Base-by-base conservation (phyloP, 1,139 yeast species). In the Taiozyma sp. region DNA sequence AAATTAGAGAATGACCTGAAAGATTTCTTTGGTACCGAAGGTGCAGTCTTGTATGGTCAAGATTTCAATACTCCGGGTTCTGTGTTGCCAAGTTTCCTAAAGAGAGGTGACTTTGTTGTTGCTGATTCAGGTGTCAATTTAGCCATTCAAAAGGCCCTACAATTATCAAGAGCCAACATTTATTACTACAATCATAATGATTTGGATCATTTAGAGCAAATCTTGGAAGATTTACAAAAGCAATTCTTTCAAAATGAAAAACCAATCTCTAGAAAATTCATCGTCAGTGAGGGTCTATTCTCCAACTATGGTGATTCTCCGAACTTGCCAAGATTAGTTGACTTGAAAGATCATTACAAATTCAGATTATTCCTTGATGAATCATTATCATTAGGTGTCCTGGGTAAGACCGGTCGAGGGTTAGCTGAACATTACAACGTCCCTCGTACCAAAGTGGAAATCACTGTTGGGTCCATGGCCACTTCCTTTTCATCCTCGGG, bases 51-150 rank as follows among this genome's bases (percentile, higher is more conserved):
- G 49, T 93, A 93, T 65, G 96, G 98, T 39, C 99, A 95, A 72
- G 98, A 93, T 65, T 84, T 88, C 60, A 83, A 88, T 55, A 88
- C 97, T 43, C 84, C 95, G 10, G 83, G 95, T n/a, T 87, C 96
- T n/a, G 96, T 93, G n/a, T 76, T 93, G 53, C 97, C 99, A 16
- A 92, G 97, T 44, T 93, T 93, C 68, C 78, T 93, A 62, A 95
- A 93, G 68, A 85, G 99, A 70, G 98, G 99, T 57, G 99, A 93
- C 68, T 78, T 89, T 55, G 83, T 92, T 60, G 84, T 93, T 50
- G 97, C 89, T 40, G 99, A 93, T 69, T 79, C 87, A 53, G 87
- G 88, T 29, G 85, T 86, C 48, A 83, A 81, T 58, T 68, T 92
- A 56, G 81, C 95, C 8, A 74, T 91, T 52, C 98, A 92, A 71